Conservation (phyloP, 1,284 basidiomycete genomes). For the Ustilago cynodontis region DNA sequence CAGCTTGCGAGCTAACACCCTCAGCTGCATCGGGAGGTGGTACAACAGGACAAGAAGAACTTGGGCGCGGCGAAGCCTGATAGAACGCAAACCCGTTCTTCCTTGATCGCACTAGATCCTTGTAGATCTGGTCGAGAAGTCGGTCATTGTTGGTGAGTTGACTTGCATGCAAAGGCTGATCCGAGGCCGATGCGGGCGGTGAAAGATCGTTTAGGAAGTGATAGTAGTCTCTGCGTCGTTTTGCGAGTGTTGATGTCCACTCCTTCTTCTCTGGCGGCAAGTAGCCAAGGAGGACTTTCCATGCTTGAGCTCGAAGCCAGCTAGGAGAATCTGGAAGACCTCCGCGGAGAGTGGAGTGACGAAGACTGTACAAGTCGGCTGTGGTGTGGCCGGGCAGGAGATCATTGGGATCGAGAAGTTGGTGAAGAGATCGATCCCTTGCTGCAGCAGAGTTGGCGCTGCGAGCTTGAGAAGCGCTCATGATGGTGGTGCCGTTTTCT, state of each 20-base stretch:
- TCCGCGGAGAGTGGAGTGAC: constrained; percentile 58
- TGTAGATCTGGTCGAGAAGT: constrained; percentile 65
- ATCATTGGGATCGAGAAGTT: constrained; percentile 59
- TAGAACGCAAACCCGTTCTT: constrained; percentile 66
- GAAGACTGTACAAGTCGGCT: constrained; percentile 60
- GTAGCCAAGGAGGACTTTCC: constrained; percentile 66
- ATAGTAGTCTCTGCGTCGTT: constrained; percentile 62
- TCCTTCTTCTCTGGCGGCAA: constrained; percentile 62
- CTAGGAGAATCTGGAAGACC: constrained; percentile 48
- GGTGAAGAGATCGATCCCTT: constrained; percentile 43
- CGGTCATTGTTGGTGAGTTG: constrained; percentile 48
- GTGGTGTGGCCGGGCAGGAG: constrained; percentile 60
- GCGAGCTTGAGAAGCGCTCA: constrained; percentile 38
- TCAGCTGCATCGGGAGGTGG: constrained; percentile 10
- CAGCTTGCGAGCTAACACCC: neutral
- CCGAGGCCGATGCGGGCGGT: constrained; percentile 7
- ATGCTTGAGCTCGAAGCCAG: constrained; percentile 66
- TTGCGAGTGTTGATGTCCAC: constrained; percentile 54
- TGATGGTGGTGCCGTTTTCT: constrained; percentile 15
- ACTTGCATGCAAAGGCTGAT: neutral
- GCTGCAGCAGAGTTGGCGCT: constrained; percentile 15
- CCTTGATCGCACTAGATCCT: constrained; percentile 58
- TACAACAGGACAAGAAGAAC: constrained; percentile 46
- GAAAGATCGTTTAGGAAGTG: constrained; percentile 62
- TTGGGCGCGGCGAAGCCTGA: constrained; percentile 40